Evolutionary conservation across 2,329 filamentous ascomycete genomes (phyloP).

Genomic region (Cryphonectria radicalis): DNA sequence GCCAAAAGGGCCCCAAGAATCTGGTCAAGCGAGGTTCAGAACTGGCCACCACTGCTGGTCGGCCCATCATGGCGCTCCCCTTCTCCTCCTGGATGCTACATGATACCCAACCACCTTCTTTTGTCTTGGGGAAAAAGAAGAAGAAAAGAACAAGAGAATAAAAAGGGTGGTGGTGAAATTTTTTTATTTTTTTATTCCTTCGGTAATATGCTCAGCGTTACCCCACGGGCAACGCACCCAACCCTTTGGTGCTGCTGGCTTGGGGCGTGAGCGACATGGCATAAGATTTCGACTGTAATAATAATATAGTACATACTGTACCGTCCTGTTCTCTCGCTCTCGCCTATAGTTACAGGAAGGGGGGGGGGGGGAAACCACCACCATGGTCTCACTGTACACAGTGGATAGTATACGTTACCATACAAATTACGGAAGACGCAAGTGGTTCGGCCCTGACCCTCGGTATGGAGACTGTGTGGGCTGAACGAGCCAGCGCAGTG

Average conservation of each 20-base stretch:
- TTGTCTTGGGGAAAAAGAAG: background rate
- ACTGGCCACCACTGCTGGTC: conserved; percentile 1
- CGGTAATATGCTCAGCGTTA: background rate
- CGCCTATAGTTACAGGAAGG: background rate
- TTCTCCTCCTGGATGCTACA: background rate
- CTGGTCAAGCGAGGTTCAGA: conserved; percentile 1
- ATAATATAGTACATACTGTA: background rate
- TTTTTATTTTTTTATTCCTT: too few species aligned
- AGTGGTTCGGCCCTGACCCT: background rate
- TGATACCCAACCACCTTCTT: conserved; percentile 7
- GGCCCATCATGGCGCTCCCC: background rate
- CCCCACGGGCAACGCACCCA: background rate
- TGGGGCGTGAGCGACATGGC: background rate
- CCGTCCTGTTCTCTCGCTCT: background rate
- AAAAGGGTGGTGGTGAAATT: too few species aligned
- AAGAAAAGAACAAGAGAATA: too few species aligned
- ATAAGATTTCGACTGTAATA: background rate
- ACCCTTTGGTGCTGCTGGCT: background rate
- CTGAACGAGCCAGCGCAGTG: background rate
- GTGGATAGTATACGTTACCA: background rate
- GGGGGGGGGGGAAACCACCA: background rate
- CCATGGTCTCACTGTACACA: background rate
- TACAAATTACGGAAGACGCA: background rate
- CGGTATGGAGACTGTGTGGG: background rate
- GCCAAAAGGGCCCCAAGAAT: background rate